A percentile compares a stretch with the other conserved stretches of the same genome.
These are phyloP conservation scores for Cryptosporidium tyzzeri DNA, from an alignment of 169 alveolate genomes.

Conservation along the genomic window DNA sequence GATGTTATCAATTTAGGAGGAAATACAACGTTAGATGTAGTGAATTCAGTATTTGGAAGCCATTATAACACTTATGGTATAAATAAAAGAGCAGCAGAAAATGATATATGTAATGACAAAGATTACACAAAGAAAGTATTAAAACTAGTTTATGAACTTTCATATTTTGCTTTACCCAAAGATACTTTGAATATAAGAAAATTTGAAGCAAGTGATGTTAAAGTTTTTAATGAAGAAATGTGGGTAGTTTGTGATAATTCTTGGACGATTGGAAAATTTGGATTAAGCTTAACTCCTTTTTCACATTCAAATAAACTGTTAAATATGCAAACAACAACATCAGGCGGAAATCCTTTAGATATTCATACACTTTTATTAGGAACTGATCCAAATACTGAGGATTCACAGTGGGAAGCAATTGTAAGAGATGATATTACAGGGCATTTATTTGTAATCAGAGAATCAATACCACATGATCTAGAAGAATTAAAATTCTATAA, in stretches of 20 bases:
- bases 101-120: slow-evolving; percentile 53
- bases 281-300: slow-evolving; percentile 64
- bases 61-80: slow-evolving; percentile 37
- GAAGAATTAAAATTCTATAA: too few species aligned
- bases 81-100: slow-evolving; percentile 55
- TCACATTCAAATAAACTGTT: slow-evolving; percentile 33
- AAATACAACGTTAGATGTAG: slow-evolving; percentile 2
- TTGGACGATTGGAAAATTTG: slow-evolving; percentile 73
- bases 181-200: slow-evolving; percentile 35
- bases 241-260: slow-evolving; percentile 75
- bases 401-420: slow-evolving; percentile 69
- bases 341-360: slow-evolving; percentile 61
- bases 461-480: slow-evolving; percentile 60
- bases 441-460: slow-evolving; percentile 56
- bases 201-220: slow-evolving; percentile 75
- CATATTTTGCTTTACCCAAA: slow-evolving; percentile 71
- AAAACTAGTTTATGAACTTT: slow-evolving; percentile 55
- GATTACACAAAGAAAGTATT: slow-evolving; percentile 64
- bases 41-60: slow-evolving; percentile 43
- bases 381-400: slow-evolving; percentile 61
- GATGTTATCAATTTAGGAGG: background rate
- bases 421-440: slow-evolving; percentile 49
- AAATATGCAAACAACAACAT: slow-evolving; percentile 53
- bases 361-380: slow-evolving; percentile 26
- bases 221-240: slow-evolving; percentile 58